These are phyloP conservation scores for Tylopilus sp. DNA, from an alignment of 1,284 basidiomycete genomes.

Conservation along the genomic window DNA sequence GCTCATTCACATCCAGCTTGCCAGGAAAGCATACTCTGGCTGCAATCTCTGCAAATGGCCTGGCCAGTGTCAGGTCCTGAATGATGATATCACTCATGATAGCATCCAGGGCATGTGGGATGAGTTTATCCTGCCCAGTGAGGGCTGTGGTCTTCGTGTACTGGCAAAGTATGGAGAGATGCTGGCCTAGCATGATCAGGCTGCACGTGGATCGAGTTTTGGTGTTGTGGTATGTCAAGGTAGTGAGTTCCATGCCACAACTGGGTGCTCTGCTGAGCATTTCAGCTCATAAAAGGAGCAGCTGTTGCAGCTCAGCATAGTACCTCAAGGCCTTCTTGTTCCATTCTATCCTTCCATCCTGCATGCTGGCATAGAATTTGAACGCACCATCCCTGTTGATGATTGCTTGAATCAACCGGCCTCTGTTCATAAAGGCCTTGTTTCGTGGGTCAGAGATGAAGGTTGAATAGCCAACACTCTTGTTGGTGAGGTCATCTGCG, in stretches of 20 bases:
- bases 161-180: constrained; percentile 32
- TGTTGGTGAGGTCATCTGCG: constrained; percentile 15
- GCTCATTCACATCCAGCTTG: no score
- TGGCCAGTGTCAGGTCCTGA: no score
- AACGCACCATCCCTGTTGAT: neutral
- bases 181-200: constrained; percentile 25
- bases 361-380: neutral
- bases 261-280: constrained; percentile 33
- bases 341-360: constrained; percentile 4
- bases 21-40: no score
- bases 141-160: constrained; percentile 40
- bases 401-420: neutral
- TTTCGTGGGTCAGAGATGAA: constrained; percentile 15
- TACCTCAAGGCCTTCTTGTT: constrained; percentile 14
- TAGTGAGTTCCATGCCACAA: constrained; percentile 37
- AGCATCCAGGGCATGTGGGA: no score
- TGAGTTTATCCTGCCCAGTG: constrained; percentile 35
- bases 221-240: constrained; percentile 30
- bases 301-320: constrained; percentile 24
- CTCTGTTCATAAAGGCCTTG: constrained; percentile 1
- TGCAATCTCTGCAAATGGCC: no score
- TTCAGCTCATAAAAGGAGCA: constrained; percentile 23
- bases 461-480: neutral
- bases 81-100: no score
- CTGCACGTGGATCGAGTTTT: constrained; percentile 13